Evolutionary conservation across 2,329 filamentous ascomycete genomes (phyloP), one percentile per base, ranked within the genome.

Genomic region (Paradendryphiella salina): DNA sequence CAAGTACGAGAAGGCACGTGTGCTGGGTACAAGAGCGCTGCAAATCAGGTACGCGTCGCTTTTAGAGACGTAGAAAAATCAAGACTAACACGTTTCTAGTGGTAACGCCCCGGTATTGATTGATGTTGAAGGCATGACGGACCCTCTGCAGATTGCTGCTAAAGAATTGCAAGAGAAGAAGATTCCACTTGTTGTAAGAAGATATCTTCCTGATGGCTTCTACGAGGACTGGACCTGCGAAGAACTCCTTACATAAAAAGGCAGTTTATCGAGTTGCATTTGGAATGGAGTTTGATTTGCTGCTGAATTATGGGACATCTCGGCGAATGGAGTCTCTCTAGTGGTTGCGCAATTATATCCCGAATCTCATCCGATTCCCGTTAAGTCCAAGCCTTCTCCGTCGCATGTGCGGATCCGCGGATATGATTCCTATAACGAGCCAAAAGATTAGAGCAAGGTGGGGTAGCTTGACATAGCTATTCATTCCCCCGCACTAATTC

Each of bases 171-270:
- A 90, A 59, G 92, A 97, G 79, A 97, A 97, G 84, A 99, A 99
- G 83, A 96, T 99, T 47, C 94, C 94, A 18, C 77, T 99, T 54
- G 94, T 99, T 50, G 89, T 99, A 59, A 85, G 94, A 73, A 85
- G 94, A 70, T 99, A 97, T 77, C 83, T 99, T 72, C 94, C 94
- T 17, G 94, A 99, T 77, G 94, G 94, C 79, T 96, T 85, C 90
- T 97, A 97, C 76, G 94, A 99, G 82, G 94, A 99, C 75, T 99
- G 94, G 94, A 96, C 92, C 29, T 96, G 92, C 77, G 94, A 97
- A 77, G 94, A 99, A 76, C 81, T 97, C 59, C 82, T 96, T 51
- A 64, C 61, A 39, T 71, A 54, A 57, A 57, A 36, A 23, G 34
- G 44, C 50, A 47, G 52, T 49, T 48, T 44, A 56, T 38, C 55